Base-by-base conservation (phyloP, 2,329 filamentous ascomycete species). In the Ustilaginoidea virens region DNA sequence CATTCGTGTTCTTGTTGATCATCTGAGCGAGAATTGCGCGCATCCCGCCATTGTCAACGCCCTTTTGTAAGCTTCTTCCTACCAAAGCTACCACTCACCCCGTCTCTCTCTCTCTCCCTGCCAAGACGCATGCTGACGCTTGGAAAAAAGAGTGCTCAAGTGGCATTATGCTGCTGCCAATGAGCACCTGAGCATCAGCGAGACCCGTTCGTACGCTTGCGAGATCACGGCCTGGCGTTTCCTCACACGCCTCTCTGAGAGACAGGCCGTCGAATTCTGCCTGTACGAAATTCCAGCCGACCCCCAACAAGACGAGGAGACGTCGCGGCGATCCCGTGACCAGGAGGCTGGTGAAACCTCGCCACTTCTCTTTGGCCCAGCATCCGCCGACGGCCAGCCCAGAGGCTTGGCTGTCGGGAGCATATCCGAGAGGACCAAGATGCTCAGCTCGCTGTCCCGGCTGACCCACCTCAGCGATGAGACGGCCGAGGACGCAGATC, bases 141-240 rank as follows among this genome's bases (percentile, higher is more conserved):
- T 25, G 18, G 18, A 11, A 16, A 9, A 16, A 8, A 82, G 78
- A 27, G 78, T 77, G 2, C 58, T 85, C 17, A 80, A 78, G 45
- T 81, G 76, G 61, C 78, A 86, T 44, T 87, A 74, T 42, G 58
- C 77, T 35, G 58, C 67, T 15, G 63, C 69, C 9, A 57, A 63
- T 19, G 75, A 79, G 36, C 60, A 78, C 33, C 69, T 70, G 34
- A 72, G 73, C 4, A 54, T 86, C 18, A 70, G 73, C 33, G 68
- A 78, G 33, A 69, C 77, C 10, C 66, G 80, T 30, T 77, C 76
- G 13, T 69, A 72, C 44, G 79, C 77, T 17, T 86, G 80, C 45
- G 80, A 87, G 55, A 79, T 83, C 36, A 77, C 83, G 10, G 80
- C 80, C 21, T 85, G 79, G 76, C 69, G 80, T 22, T 82, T 83